Conservation (phyloP, 2,329 filamentous ascomycete genomes). For the Aschersonia sp. region DNA sequence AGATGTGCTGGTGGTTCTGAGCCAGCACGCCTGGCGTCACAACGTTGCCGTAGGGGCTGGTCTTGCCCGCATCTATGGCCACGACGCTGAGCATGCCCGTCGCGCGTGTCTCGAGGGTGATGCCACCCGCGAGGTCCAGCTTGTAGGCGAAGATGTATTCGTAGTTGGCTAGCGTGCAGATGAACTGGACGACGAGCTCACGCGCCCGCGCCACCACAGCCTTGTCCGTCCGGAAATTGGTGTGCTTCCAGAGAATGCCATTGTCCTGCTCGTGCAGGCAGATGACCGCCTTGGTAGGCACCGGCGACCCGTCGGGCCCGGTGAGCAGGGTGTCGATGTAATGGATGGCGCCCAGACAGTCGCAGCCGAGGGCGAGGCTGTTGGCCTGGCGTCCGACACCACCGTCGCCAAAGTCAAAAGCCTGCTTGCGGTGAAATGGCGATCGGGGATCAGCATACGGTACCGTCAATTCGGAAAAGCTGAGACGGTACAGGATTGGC, state of each 20-base stretch:
- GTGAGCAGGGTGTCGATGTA: constrained; percentile 44
- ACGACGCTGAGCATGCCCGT: constrained; percentile 51
- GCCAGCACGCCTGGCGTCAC: constrained; percentile 51
- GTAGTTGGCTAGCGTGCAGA: constrained; percentile 57
- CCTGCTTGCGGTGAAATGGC: constrained; percentile 54
- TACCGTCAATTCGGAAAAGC: constrained; percentile 55
- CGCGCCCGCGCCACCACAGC: constrained; percentile 39
- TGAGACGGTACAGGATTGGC: constrained; percentile 51
- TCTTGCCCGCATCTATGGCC: constrained; percentile 40
- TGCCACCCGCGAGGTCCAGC: constrained; percentile 46
- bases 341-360: constrained; percentile 55
- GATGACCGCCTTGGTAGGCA: constrained; percentile 34
- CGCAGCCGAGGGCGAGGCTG: constrained; percentile 53
- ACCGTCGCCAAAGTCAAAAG: constrained; percentile 58
- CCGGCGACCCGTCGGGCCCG: constrained; percentile 35
- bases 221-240: constrained; percentile 47
- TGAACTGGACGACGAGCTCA: constrained; percentile 52
- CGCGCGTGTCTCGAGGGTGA: constrained; percentile 47
- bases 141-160: constrained; percentile 43
- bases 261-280: constrained; percentile 60
- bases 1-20: constrained; percentile 58
- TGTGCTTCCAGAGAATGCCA: constrained; percentile 58
- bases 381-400: constrained; percentile 54
- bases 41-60: constrained; percentile 40
- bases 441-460: constrained; percentile 52